A percentile compares a stretch with the other conserved stretches of the same genome.
phyloP scores from a whole-genome alignment of 73 alveolate species.

The Stentor roeselii region DNA sequence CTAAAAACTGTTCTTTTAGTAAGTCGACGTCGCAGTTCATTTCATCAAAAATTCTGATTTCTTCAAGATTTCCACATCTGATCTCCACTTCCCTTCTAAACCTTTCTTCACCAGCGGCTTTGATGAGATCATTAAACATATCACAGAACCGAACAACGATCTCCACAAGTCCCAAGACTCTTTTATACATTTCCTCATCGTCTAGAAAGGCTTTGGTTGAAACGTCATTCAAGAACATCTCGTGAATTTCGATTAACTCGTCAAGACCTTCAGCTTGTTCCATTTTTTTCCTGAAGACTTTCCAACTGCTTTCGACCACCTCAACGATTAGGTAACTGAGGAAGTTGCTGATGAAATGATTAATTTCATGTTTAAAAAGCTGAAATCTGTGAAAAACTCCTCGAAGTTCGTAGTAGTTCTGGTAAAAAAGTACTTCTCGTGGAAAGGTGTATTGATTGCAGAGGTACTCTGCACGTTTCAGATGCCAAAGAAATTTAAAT shows the following conservation, averaged over 20 bases:
- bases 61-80: conserved; percentile 27
- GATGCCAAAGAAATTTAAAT: conserved; percentile 90
- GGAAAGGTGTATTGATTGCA: conserved; percentile 66
- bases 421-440: conserved; percentile 69
- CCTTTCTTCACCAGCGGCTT: conserved; percentile 70
- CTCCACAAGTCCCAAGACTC: conserved; percentile 66
- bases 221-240: conserved; percentile 64
- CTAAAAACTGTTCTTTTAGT: conserved; percentile 30
- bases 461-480: conserved; percentile 58
- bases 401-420: conserved; percentile 43
- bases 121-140: conserved; percentile 60
- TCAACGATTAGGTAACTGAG: conserved; percentile 89
- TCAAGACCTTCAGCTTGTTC: conserved; percentile 80
- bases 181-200: conserved; percentile 60
- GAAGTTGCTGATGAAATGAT: conserved; percentile 84
- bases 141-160: conserved; percentile 71
- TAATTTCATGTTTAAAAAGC: conserved; percentile 62
- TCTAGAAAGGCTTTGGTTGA: conserved; percentile 82
- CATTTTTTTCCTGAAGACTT: conserved; percentile 73
- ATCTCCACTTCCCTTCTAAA: conserved; percentile 18
- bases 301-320: conserved; percentile 92
- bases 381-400: conserved; percentile 61
- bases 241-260: conserved; percentile 72
- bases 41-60: neutral
- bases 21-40: conserved; percentile 18